Base-by-base conservation (phyloP, 192 early-diverging fungal species). In the Rhizophagus sp. region DNA sequence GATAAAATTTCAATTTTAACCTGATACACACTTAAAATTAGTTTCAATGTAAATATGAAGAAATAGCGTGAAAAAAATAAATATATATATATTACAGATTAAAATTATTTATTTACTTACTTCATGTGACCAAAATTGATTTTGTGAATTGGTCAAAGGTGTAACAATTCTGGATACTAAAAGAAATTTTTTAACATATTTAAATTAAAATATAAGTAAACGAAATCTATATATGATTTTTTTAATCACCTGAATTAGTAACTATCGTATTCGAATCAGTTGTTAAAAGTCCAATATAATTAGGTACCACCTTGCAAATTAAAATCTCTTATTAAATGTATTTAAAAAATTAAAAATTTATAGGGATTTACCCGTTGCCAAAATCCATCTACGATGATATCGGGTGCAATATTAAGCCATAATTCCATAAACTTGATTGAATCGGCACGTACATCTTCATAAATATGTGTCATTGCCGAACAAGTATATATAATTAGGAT, bases 381-480 rank as follows among this genome's bases (percentile, higher is more conserved):
- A 81, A 91, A 91, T 79, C 85, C 85, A 50, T 87, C 86, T 13
- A 89, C 88, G 10, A 94, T 86, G 2, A 91, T 76, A 9, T 84
- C 87, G 12, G 94, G 94, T 39, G 87, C 90, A 1, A 90, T 79
- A 2, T 89, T 88, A 17, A 90, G 83, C 90, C 93, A 94, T 30
- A 93, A 70, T 79, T 94, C 90, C 83, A 97, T 88, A 75, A 95
- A 91, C 81, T 89, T 88, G 36, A 96, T 86, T 1, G 93, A 93
- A 81, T 96, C 95, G 13, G 89, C 82, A n/a, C 95, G 85, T 73
- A 97, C 90, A 81, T 95, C 95, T 73, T 96, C 95, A 69, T 90
- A 85, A 39, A 97, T 96, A 82, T 96, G 95, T 8, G 95, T 96
- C 90, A 96, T 95, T 24, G 91, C 95, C 17, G 95, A 94, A 83